Evolutionary conservation across 2,329 filamentous ascomycete genomes (phyloP).

Genomic region (Elsinoe australis): DNA sequence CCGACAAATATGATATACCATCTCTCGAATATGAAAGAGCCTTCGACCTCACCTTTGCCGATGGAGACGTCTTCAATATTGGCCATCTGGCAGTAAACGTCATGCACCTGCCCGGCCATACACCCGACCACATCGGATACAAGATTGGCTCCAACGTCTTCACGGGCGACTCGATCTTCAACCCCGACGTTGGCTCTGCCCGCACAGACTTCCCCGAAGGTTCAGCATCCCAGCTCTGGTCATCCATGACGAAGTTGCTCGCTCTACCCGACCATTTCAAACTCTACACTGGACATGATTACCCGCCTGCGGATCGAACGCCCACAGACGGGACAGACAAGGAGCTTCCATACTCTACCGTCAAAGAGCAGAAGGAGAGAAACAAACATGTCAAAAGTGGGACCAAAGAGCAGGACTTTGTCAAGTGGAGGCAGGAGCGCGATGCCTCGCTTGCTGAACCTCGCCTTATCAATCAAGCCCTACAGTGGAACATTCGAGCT

Average conservation of each 20-base stretch:
- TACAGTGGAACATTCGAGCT: conserved; percentile 36
- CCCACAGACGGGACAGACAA: conserved; percentile 18
- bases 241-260: conserved; percentile 27
- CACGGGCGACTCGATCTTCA: conserved; percentile 33
- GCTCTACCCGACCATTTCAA: conserved; percentile 26
- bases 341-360: conserved; percentile 30
- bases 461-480: conserved; percentile 31
- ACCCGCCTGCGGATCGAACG: conserved; percentile 24
- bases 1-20: conserved; percentile 41
- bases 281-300: conserved; percentile 34
- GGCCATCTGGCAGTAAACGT: conserved; percentile 41
- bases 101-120: conserved; percentile 54
- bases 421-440: conserved; percentile 27
- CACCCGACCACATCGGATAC: conserved; percentile 55
- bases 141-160: conserved; percentile 41
- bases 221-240: conserved; percentile 25
- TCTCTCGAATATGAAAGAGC: conserved; percentile 37
- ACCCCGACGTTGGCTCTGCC: conserved; percentile 30
- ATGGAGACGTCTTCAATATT: conserved; percentile 48
- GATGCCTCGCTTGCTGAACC: conserved; percentile 30
- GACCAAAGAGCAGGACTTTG: conserved; percentile 29
- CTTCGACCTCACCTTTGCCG: conserved; percentile 49
- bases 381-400: conserved; percentile 32
- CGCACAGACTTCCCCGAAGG: conserved; percentile 34
- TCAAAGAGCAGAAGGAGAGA: conserved; percentile 29